These are phyloP conservation scores for Clonostachys rosea DNA, from an alignment of 2,329 filamentous ascomycete species.

Conservation along the genomic window DNA sequence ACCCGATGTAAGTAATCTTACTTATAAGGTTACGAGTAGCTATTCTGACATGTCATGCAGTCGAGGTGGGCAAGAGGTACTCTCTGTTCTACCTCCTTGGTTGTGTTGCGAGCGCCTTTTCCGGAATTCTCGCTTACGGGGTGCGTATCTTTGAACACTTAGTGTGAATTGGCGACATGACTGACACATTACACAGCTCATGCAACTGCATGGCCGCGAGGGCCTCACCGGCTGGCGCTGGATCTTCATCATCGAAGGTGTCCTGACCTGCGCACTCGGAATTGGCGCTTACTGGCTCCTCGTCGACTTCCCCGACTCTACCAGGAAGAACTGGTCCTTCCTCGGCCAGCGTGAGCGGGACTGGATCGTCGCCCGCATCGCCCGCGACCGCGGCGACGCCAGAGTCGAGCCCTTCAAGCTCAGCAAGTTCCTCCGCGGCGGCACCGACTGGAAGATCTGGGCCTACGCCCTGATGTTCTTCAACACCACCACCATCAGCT, in stretches of 20 bases:
- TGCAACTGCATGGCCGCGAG: constrained; percentile 56
- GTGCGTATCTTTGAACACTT: constrained; percentile 28
- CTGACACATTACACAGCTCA: constrained; percentile 31
- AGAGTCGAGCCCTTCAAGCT: constrained; percentile 47
- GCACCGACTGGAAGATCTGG: constrained; percentile 55
- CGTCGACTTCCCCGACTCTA: constrained; percentile 59
- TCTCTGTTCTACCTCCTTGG: constrained; percentile 67
- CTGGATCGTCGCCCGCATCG: constrained; percentile 50
- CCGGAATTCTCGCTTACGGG: constrained; percentile 67
- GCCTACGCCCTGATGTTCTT: constrained; percentile 56
- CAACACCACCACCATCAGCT: constrained; percentile 66
- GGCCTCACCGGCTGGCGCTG: constrained; percentile 58
- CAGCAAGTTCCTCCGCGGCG: constrained; percentile 37
- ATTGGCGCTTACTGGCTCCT: constrained; percentile 50
- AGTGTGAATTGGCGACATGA: background rate
- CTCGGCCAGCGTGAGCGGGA: constrained; percentile 42
- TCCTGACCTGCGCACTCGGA: constrained; percentile 49
- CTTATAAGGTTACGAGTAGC: background rate
- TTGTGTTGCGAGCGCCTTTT: constrained; percentile 59
- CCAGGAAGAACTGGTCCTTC: constrained; percentile 45
- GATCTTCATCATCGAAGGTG: constrained; percentile 57
- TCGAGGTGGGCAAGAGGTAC: constrained; percentile 66
- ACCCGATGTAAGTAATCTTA: constrained; percentile 47
- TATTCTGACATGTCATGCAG: constrained; percentile 19
- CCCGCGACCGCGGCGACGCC: constrained; percentile 53